Evolutionary conservation across 2,329 filamentous ascomycete genomes (phyloP).

Genomic region (Lachnellula subtilissima): DNA sequence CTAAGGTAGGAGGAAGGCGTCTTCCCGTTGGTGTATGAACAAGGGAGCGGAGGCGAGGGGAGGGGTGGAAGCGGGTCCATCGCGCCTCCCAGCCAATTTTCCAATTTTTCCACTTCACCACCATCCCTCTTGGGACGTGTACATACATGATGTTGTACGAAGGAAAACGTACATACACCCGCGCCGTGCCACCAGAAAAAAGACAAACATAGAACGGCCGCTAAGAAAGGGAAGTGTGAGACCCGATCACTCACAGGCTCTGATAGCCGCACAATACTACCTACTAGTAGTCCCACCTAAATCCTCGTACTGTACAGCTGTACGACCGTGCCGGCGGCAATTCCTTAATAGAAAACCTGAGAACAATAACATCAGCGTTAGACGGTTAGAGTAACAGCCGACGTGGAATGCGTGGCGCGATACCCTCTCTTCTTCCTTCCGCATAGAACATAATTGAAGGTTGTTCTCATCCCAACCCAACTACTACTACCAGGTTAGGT

Average conservation of each 20-base stretch:
- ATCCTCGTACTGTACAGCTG: not conserved
- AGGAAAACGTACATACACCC: too few relatives aligned
- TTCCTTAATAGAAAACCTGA: not conserved
- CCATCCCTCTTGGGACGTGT: not conserved
- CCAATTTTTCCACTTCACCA: not conserved
- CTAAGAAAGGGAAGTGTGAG: too few relatives aligned
- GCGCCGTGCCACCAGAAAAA: too few relatives aligned
- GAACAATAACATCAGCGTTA: not conserved
- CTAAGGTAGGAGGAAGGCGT: not conserved
- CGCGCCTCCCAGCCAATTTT: not conserved
- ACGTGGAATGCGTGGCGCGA: not conserved
- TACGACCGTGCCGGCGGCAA: conserved; percentile 3
- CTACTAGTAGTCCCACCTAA: not conserved
- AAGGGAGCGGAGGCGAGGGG: not conserved
- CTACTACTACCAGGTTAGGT: not conserved
- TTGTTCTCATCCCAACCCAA: too few relatives aligned
- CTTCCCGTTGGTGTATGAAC: not conserved
- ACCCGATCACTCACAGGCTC: not conserved
- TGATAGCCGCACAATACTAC: not conserved
- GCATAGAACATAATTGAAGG: too few relatives aligned
- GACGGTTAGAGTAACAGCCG: not conserved
- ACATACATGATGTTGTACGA: too few relatives aligned
- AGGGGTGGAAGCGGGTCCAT: not conserved
- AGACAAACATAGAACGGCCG: too few relatives aligned
- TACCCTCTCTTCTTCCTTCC: not conserved